Evolutionary conservation across 129 eudicot genomes (phyloP).

Genomic region (Erigeron canadensis): DNA sequence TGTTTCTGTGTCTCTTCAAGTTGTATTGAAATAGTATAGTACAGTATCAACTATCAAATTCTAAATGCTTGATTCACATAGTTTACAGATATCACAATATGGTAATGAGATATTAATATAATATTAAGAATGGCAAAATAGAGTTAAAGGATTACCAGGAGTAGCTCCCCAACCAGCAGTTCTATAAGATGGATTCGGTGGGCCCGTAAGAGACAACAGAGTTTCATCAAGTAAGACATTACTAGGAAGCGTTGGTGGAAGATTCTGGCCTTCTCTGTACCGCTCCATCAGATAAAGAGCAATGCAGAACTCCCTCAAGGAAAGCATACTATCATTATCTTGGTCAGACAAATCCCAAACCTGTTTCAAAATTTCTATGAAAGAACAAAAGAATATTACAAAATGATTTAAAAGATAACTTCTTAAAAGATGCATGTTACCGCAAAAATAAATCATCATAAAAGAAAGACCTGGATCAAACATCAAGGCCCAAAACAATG

Average conservation of each 20-base stretch:
- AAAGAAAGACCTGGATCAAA: background rate
- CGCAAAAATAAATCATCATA: background rate
- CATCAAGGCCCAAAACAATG: background rate
- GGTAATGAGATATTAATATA: constrained; percentile 8
- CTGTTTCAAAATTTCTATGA: constrained; percentile 86
- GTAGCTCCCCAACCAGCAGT: constrained; percentile 53
- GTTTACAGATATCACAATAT: background rate
- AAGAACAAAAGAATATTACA: constrained; percentile 20
- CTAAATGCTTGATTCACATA: background rate
- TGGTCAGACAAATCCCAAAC: constrained; percentile 97
- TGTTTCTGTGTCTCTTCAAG: background rate
- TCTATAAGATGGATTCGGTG: constrained; percentile 65
- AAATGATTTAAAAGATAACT: background rate
- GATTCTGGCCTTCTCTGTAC: constrained; percentile 84
- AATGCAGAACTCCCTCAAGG: constrained; percentile 88
- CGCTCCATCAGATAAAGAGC: constrained; percentile 93
- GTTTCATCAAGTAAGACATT: constrained; percentile 85
- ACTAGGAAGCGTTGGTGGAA: constrained; percentile 82
- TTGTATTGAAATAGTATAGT: background rate
- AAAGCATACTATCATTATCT: constrained; percentile 97
- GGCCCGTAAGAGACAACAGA: constrained; percentile 81
- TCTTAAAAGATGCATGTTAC: constrained; percentile 1
- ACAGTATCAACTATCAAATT: too few species aligned
- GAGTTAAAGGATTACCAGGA: constrained; percentile 49
- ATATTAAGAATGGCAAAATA: constrained; percentile 3